A percentile compares a stretch with the other conserved stretches of the same genome.
Evolutionary conservation across 148 eudicot genomes (phyloP).

Genomic region (Polygonum maritimum): DNA sequence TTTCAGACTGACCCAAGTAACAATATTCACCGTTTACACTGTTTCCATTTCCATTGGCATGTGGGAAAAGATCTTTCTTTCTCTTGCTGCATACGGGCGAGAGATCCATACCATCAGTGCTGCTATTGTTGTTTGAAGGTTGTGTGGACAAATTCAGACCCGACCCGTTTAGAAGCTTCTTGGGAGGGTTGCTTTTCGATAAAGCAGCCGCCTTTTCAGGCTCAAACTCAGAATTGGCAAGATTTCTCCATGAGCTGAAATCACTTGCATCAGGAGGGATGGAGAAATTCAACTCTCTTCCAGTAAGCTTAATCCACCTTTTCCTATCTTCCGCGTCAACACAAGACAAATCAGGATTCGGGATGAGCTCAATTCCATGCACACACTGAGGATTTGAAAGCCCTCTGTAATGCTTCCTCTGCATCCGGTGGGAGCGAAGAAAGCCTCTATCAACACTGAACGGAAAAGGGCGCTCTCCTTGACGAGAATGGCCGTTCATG

Average conservation of each 20-base stretch:
- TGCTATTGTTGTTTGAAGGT: conserved; percentile 33
- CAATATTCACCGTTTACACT: conserved; percentile 31
- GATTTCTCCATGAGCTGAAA: conserved; percentile 64
- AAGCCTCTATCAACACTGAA: conserved; percentile 73
- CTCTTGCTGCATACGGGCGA: conserved; percentile 36
- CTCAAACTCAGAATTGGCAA: conserved; percentile 59
- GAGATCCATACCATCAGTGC: conserved; percentile 40
- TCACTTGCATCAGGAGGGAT: conserved; percentile 63
- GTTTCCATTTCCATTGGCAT: conserved; percentile 24
- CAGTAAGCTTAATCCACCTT: conserved; percentile 65
- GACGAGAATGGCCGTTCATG: conserved; percentile 84
- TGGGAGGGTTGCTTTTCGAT: conserved; percentile 31
- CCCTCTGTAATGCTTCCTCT: conserved; percentile 74
- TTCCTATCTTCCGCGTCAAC: conserved; percentile 69
- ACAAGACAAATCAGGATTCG: conserved; percentile 39
- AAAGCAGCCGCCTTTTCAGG: conserved; percentile 49
- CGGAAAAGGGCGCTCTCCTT: conserved; percentile 65
- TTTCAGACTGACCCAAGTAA: conserved; percentile 27
- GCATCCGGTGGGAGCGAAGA: conserved; percentile 84
- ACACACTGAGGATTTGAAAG: conserved; percentile 76
- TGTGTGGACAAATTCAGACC: conserved; percentile 56
- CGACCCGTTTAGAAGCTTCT: conserved; percentile 55
- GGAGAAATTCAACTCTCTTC: conserved; percentile 49
- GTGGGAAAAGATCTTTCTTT: conserved; percentile 31
- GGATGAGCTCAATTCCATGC: conserved; percentile 62